These are phyloP conservation scores for Saccharomycopsis hybrid DNA, from an alignment of 1,139 yeast genomes.

Conservation along the genomic window DNA sequence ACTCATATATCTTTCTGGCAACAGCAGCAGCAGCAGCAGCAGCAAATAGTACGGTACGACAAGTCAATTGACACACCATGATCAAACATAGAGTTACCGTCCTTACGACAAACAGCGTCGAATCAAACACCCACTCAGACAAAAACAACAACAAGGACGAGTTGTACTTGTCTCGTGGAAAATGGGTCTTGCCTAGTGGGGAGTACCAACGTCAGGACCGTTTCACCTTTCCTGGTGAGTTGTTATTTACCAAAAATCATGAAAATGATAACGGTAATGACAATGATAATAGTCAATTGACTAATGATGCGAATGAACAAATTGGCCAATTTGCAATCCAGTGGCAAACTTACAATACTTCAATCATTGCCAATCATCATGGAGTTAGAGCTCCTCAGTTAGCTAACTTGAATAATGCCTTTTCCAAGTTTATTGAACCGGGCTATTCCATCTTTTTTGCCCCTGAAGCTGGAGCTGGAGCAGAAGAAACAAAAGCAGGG, in stretches of 20 bases:
- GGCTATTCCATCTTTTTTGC: conserved; percentile 18
- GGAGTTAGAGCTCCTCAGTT: conserved; percentile 7
- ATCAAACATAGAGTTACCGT: conserved; percentile 12
- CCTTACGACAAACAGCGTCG: conserved; percentile 8
- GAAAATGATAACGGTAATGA: too few species aligned
- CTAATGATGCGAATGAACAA: not conserved
- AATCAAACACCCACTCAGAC: not conserved
- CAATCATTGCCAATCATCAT: conserved; percentile 3
- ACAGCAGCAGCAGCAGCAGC: too few species aligned
- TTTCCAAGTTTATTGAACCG: conserved; percentile 17
- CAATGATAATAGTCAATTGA: not conserved
- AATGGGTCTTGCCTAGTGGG: conserved; percentile 19
- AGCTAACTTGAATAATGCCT: conserved; percentile 15
- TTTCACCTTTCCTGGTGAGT: conserved; percentile 9
- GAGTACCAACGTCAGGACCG: conserved; percentile 20
- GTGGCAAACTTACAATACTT: conserved; percentile 13
- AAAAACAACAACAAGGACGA: not conserved
- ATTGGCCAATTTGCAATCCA: conserved; percentile 17
- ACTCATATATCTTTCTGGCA: too few species aligned
- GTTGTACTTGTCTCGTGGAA: conserved; percentile 14
- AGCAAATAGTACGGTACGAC: too few species aligned
- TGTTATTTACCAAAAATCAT: too few species aligned
- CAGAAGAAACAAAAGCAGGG: too few species aligned
- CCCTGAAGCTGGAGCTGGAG: not conserved
- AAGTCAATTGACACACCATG: not conserved